Percentiles rank a stretch among this genome's conserved stretches.
Evolutionary conservation across 768 basidiomycete species (phyloP).

Genomic region (Rhizopogon vesiculosus): DNA sequence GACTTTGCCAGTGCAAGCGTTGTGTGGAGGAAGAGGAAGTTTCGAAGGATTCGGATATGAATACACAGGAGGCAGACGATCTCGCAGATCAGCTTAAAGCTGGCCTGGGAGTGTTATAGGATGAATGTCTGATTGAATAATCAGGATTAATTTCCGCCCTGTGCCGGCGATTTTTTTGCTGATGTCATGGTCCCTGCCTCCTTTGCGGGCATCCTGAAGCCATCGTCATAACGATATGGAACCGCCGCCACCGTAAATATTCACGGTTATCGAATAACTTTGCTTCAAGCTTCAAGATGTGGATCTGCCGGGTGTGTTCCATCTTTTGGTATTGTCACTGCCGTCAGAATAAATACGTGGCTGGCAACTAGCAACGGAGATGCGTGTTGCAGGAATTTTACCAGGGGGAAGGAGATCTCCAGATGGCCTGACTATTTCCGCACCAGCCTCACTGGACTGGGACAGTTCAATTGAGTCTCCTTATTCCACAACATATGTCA

Average conservation of each 20-base stretch:
- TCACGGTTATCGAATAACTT: background rate
- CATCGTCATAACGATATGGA: background rate
- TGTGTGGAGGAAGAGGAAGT: slow-evolving; percentile 58
- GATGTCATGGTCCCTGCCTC: no score
- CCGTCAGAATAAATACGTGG: background rate
- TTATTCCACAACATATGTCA: background rate
- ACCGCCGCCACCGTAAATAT: background rate
- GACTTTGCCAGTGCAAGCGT: slow-evolving; percentile 58
- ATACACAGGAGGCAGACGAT: slow-evolving; percentile 32
- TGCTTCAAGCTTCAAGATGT: background rate
- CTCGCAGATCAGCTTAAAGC: slow-evolving; percentile 60
- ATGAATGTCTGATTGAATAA: background rate
- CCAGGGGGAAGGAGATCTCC: background rate
- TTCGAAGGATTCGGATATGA: slow-evolving; percentile 6
- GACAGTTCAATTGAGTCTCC: background rate
- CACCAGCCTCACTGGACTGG: background rate
- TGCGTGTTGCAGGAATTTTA: background rate
- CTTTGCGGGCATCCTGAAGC: no score
- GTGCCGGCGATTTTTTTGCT: background rate
- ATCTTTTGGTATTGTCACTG: background rate
- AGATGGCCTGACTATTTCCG: background rate
- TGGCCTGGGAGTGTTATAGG: slow-evolving; percentile 48
- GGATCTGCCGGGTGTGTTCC: background rate
- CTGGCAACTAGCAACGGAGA: background rate
- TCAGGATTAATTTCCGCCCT: background rate